These are phyloP conservation scores for Stagonosporopsis cucurbitacearum DNA, from an alignment of 2,329 filamentous ascomycete genomes.

Conservation along the genomic window DNA sequence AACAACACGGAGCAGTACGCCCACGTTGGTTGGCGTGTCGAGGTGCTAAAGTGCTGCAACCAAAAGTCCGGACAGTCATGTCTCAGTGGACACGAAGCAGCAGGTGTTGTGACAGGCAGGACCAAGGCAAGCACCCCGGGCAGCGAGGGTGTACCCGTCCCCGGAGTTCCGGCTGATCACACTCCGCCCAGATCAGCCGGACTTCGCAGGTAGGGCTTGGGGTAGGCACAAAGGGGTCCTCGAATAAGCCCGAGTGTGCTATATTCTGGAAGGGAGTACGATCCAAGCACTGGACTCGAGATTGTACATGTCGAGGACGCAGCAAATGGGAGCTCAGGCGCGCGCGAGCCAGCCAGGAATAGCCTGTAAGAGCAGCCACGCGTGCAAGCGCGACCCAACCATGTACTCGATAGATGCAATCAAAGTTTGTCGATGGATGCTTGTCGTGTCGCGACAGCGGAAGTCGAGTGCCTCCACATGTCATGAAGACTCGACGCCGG, in stretches of 20 bases:
- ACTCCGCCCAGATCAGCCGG: conserved; percentile 32
- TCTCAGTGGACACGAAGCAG: conserved; percentile 4
- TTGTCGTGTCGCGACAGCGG: conserved; percentile 1
- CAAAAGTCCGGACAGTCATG: conserved; percentile 4
- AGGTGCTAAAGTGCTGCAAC: background rate
- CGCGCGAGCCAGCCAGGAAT: conserved; percentile 30
- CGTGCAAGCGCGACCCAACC: conserved; percentile 28
- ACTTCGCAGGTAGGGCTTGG: conserved; percentile 32
- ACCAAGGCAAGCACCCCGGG: conserved; percentile 16
- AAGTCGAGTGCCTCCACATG: background rate
- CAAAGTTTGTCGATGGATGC: conserved; percentile 6
- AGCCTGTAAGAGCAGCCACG: conserved; percentile 28
- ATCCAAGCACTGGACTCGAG: conserved; percentile 31
- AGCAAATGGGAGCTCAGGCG: conserved; percentile 43
- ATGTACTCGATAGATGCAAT: conserved; percentile 15
- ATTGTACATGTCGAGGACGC: conserved; percentile 22
- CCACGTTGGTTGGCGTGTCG: background rate
- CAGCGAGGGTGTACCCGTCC: conserved; percentile 18
- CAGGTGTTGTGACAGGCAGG: conserved; percentile 7
- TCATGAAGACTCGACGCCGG: conserved; percentile 1
- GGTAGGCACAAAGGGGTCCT: conserved; percentile 1
- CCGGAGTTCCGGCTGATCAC: conserved; percentile 28
- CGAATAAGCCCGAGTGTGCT: conserved; percentile 18
- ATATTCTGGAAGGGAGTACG: conserved; percentile 23
- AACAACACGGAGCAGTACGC: background rate